A percentile compares a stretch with the other conserved stretches of the same genome.
Conservation (phyloP, 2,329 filamentous ascomycete species). For the Colletotrichum australisinense region DNA sequence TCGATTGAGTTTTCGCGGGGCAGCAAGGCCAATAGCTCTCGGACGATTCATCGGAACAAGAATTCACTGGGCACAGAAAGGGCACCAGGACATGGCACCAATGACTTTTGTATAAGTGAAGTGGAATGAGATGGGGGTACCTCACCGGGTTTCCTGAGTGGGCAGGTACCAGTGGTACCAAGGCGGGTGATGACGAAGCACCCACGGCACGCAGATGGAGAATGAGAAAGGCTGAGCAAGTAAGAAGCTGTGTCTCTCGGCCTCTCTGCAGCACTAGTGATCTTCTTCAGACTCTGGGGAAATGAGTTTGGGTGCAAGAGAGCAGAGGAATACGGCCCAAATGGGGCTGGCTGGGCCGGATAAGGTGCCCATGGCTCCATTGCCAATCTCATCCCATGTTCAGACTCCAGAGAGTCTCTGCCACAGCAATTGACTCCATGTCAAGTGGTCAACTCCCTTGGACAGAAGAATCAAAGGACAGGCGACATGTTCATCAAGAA, state of each 20-base stretch:
- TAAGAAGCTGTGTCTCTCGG: neutral
- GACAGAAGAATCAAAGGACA: neutral
- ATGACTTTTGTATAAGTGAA: neutral
- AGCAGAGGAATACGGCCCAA: neutral
- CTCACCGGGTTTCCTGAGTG: slow-evolving; percentile 26
- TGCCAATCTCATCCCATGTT: neutral
- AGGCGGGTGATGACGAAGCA: slow-evolving; percentile 28
- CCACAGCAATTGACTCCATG: too few relatives aligned
- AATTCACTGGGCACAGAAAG: too few relatives aligned
- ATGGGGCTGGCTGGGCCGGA: slow-evolving; percentile 21
- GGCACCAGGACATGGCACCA: too few relatives aligned
- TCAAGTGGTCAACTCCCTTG: too few relatives aligned
- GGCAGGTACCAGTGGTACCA: slow-evolving; percentile 23
- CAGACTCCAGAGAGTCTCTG: neutral
- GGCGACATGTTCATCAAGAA: neutral
- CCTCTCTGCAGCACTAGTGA: neutral
- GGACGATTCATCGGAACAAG: neutral
- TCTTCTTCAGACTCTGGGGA: slow-evolving; percentile 15
- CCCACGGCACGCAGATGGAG: neutral
- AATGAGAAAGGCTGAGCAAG: neutral
- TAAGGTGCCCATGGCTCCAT: slow-evolving; percentile 16
- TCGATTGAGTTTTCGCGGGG: slow-evolving; percentile 21
- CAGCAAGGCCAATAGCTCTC: neutral
- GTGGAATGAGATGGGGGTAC: neutral
- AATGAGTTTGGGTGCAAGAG: neutral